Base-by-base conservation (phyloP, 495 filamentous ascomycete genomes). In the Viridothelium virens region DNA sequence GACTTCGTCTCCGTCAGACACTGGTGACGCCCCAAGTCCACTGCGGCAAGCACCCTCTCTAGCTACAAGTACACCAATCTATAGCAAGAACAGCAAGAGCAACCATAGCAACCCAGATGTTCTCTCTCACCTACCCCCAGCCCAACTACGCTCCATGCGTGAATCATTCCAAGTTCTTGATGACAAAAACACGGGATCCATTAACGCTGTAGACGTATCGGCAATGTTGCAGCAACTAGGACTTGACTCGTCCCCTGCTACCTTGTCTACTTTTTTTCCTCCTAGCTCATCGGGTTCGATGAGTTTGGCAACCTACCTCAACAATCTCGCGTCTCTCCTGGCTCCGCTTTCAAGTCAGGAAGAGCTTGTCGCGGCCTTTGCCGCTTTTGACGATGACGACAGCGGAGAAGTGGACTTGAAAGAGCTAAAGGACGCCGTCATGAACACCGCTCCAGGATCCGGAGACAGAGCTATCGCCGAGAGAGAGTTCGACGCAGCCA, bases 351-450 rank as follows among this genome's bases (percentile, higher is more conserved):
- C 88, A 0, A 85, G 87, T 2, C 84, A 84, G 12, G 80, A 85
- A 31, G 94, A 98, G 68, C 83, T 98, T 0, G 71, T 88, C 2
- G 91, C 89, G 5, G 94, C 95, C 0, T 91, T 98, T 68, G 89
- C 89, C 10, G 95, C 95, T 0, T 98, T 98, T 70, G 94, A 98
- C 71, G 90, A 95, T 68, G 91, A 95, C 69, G 94, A 98, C 74
- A 91, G 89, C 71, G 94, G 95, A 7, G 91, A 96, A 74, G 85
- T 97, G 38, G 91, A 97, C 71, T 79, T 94, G 18, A 81, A 75
- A 1, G 93, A 96, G 75, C 78, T 98, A 61, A 83, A 88, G 44
- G 89, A 93, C 69, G 91, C 93, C 2, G 74, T 98, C 61, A 72
- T 96, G 61, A 83, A 92, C 69, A 96, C 92, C 6, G 84, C 84